Evolutionary conservation across 2,329 filamentous ascomycete genomes (phyloP).

Genomic region (Boeremia lycopersici): DNA sequence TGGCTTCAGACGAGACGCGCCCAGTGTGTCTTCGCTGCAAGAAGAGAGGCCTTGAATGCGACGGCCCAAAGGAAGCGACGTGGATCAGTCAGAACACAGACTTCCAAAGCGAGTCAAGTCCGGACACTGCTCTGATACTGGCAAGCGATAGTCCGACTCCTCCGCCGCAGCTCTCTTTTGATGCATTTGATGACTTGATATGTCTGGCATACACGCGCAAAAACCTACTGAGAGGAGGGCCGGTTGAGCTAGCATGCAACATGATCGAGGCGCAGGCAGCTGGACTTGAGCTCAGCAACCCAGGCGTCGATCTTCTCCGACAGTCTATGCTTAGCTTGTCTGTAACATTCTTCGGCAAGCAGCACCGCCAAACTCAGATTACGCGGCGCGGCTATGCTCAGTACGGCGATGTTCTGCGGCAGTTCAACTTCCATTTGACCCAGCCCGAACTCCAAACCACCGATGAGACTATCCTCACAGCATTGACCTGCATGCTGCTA

Average conservation of each 20-base stretch:
- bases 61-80: constrained; percentile 30
- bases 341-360: constrained; percentile 34
- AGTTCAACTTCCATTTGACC: constrained; percentile 29
- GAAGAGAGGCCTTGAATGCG: constrained; percentile 31
- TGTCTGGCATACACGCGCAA: constrained; percentile 37
- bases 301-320: constrained; percentile 28
- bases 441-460: constrained; percentile 25
- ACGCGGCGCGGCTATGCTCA: constrained; percentile 27
- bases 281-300: background rate
- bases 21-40: constrained; percentile 33
- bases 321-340: constrained; percentile 33
- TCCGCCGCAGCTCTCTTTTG: constrained; percentile 20
- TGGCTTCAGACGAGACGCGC: constrained; percentile 29
- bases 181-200: constrained; percentile 33
- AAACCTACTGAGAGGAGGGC: constrained; percentile 31
- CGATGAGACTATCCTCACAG: constrained; percentile 34
- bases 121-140: background rate
- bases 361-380: constrained; percentile 28
- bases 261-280: constrained; percentile 20
- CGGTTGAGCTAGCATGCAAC: constrained; percentile 34
- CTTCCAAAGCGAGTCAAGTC: background rate
- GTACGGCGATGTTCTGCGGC: constrained; percentile 33
- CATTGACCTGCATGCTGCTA: constrained; percentile 33
- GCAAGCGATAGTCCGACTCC: constrained; percentile 4
- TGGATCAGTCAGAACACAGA: constrained; percentile 30